Conservation (phyloP, 1,284 basidiomycete species). For the Apiotrichum sp. region DNA sequence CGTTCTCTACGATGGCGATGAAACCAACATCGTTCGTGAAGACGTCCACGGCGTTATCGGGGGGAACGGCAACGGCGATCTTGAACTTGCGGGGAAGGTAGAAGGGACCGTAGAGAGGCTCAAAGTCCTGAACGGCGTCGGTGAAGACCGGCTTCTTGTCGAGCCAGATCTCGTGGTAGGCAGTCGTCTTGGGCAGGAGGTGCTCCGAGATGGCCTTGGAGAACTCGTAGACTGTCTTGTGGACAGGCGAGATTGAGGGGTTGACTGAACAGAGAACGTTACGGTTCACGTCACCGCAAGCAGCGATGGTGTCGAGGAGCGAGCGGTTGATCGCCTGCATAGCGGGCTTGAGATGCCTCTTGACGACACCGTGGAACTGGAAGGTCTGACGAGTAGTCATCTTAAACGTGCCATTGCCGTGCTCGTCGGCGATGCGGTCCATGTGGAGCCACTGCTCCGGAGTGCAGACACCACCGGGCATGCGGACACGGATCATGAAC, state of each 20-base stretch:
- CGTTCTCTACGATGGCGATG: conserved; percentile 79
- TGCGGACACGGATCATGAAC: conserved; percentile 98
- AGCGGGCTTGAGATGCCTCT: conserved; percentile 88
- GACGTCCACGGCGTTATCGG: conserved; percentile 92
- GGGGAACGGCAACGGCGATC: conserved; percentile 92
- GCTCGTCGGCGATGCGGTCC: conserved; percentile 92
- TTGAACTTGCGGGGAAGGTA: conserved; percentile 99
- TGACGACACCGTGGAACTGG: conserved; percentile 98
- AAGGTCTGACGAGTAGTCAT: conserved; percentile 98
- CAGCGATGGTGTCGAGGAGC: conserved; percentile 90
- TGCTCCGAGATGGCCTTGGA: conserved; percentile 79
- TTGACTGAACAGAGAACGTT: conserved; percentile 92
- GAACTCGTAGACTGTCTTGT: conserved; percentile 78
- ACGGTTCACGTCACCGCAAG: conserved; percentile 88
- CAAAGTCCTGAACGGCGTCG: conserved; percentile 84
- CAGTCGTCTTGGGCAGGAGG: conserved; percentile 84
- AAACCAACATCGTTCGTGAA: conserved; percentile 95
- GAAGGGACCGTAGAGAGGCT: conserved; percentile 94
- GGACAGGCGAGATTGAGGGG: conserved; percentile 76
- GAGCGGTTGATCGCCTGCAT: conserved; percentile 94
- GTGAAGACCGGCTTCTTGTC: conserved; percentile 92
- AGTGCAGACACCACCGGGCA: conserved; percentile 90
- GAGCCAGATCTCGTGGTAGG: conserved; percentile 99
- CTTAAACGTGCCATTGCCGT: conserved; percentile 92
- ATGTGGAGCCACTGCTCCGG: conserved; percentile 91